phyloP scores from a whole-genome alignment of 1,284 basidiomycete species.

The Ceratobasidium papillatum region DNA sequence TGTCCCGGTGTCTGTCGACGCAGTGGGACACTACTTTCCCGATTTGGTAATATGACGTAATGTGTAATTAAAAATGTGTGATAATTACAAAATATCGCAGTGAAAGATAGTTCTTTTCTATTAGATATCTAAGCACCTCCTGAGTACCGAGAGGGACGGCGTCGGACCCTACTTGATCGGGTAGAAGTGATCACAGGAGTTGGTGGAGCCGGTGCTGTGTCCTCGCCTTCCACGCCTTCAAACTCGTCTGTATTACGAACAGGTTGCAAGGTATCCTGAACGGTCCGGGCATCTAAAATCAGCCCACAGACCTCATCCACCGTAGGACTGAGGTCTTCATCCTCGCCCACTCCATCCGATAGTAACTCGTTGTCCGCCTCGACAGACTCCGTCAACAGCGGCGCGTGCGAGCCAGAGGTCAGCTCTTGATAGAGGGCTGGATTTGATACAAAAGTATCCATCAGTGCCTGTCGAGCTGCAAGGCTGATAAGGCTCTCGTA shows the following conservation, averaged over 20 bases:
- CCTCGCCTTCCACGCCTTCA: background rate
- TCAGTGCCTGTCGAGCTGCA: conserved; percentile 15
- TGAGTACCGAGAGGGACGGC: background rate
- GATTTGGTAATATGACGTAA: background rate
- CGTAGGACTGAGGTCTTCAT: background rate
- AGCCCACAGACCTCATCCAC: conserved; percentile 3
- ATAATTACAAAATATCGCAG: background rate
- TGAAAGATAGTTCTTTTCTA: background rate
- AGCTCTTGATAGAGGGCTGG: conserved; percentile 5
- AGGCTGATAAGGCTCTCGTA: conserved; percentile 42
- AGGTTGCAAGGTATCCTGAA: background rate
- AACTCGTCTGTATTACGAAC: background rate
- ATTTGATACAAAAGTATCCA: conserved; percentile 16
- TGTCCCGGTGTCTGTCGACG: background rate
- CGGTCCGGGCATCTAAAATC: background rate
- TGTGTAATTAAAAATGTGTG: background rate
- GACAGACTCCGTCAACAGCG: background rate
- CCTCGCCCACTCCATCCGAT: background rate
- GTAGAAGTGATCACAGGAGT: background rate
- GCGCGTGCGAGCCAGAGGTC: background rate
- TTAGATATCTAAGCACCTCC: background rate
- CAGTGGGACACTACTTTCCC: conserved; percentile 1
- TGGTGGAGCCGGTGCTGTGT: background rate
- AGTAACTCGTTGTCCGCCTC: background rate
- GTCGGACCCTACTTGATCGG: background rate